Conservation (phyloP, 805 yeast genomes). For the Ogataea trehalophila region DNA sequence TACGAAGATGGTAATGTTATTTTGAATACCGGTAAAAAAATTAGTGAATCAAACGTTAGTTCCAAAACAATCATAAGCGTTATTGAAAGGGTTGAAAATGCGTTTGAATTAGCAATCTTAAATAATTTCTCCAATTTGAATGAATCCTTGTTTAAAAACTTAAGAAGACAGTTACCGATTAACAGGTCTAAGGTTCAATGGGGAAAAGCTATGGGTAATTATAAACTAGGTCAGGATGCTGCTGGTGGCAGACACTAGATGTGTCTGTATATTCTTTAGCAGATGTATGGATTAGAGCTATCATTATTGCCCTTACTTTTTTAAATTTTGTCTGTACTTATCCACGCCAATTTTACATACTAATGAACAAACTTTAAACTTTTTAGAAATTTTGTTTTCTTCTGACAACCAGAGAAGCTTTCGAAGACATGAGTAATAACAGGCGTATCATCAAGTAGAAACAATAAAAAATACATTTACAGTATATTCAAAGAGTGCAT, state of each 20-base stretch:
- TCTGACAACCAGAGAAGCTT: too few relatives aligned
- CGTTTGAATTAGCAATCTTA: constrained; percentile 55
- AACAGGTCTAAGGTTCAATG: constrained; percentile 89
- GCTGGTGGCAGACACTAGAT: constrained; percentile 38
- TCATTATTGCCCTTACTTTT: background rate
- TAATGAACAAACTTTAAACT: too few relatives aligned
- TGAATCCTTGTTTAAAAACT: constrained; percentile 72
- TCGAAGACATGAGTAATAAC: too few relatives aligned
- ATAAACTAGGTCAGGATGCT: constrained; percentile 80
- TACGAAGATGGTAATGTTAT: constrained; percentile 96
- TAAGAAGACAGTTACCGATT: constrained; percentile 88
- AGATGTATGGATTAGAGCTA: background rate
- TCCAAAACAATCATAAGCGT: constrained; percentile 33
- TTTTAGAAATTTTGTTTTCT: too few relatives aligned
- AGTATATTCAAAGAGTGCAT: background rate
- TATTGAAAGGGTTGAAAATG: constrained; percentile 54
- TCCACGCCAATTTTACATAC: background rate
- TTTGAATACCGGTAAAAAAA: constrained; percentile 44
- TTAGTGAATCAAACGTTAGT: constrained; percentile 24
- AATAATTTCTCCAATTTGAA: constrained; percentile 66
- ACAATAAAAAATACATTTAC: too few relatives aligned
- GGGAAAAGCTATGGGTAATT: constrained; percentile 91
- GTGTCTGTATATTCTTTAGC: background rate
- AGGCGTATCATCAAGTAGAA: too few relatives aligned
- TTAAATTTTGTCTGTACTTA: background rate